phyloP scores from a whole-genome alignment of 495 filamentous ascomycete species.

The Neurospora tetraspora region DNA sequence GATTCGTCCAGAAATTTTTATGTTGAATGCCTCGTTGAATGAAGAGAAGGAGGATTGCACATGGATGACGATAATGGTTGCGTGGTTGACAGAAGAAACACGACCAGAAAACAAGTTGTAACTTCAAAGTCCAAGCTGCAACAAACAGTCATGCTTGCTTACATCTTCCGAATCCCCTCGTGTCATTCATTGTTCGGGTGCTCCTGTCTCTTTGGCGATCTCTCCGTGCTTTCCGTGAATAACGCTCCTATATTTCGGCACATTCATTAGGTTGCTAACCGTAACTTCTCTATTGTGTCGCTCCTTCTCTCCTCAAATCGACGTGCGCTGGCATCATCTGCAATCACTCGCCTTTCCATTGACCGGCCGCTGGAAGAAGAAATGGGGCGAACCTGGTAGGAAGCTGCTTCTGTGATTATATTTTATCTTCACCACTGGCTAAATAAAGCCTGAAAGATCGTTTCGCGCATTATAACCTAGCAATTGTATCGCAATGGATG shows the following conservation, averaged over 20 bases:
- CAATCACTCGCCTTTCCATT: background rate
- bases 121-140: too few relatives aligned
- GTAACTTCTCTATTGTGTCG: background rate
- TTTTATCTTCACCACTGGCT: background rate
- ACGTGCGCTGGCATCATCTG: background rate
- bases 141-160: background rate
- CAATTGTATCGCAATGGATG: background rate
- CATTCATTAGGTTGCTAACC: background rate
- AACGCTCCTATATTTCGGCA: background rate
- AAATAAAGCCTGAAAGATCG: background rate
- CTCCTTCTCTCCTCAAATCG: background rate
- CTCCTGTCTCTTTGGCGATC: background rate
- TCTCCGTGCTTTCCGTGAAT: background rate
- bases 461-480: background rate
- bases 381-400: background rate
- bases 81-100: too few relatives aligned
- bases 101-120: too few relatives aligned
- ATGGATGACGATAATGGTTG: too few relatives aligned
- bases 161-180: background rate
- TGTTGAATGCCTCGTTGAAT: too few relatives aligned
- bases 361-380: background rate
- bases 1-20: too few relatives aligned
- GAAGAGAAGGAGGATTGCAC: too few relatives aligned
- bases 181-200: background rate
- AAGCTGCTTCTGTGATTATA: background rate